Evolutionary conservation across 345 rosid species (phyloP).

Genomic region (Limnanthes douglasii): DNA sequence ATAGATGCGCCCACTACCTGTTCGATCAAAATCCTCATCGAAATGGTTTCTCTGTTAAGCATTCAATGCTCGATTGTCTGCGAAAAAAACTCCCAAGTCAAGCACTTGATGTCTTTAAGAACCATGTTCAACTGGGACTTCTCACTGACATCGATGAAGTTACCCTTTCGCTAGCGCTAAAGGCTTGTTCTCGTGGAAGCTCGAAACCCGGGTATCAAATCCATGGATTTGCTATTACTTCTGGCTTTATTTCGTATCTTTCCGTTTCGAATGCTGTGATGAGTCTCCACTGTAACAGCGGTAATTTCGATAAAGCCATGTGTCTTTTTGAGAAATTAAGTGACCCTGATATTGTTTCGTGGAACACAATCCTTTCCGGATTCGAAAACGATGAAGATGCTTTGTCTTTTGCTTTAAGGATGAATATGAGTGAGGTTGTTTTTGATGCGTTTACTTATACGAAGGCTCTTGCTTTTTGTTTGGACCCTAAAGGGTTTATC

Average conservation of each 20-base stretch:
- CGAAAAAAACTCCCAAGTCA: constrained; percentile 16
- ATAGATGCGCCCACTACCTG: constrained; percentile 16
- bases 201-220: constrained; percentile 38
- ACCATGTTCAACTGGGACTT: constrained; percentile 19
- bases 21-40: constrained; percentile 19
- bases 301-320: constrained; percentile 29
- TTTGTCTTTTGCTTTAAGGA: constrained; percentile 31
- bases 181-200: constrained; percentile 48
- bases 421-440: constrained; percentile 30
- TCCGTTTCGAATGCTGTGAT: constrained; percentile 57
- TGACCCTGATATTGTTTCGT: constrained; percentile 66
- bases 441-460: constrained; percentile 53
- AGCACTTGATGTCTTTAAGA: constrained; percentile 28
- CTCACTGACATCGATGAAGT: constrained; percentile 23
- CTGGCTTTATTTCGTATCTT: constrained; percentile 37
- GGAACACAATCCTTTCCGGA: constrained; percentile 86
- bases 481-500: constrained; percentile 29
- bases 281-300: constrained; percentile 54
- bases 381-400: constrained; percentile 34
- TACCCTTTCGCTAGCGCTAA: constrained; percentile 47
- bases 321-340: constrained; percentile 46
- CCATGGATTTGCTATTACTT: constrained; percentile 50
- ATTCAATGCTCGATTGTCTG: constrained; percentile 20
- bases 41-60: constrained; percentile 16
- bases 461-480: constrained; percentile 44